Conservation (phyloP, 768 basidiomycete genomes). For the Roridomyces roridus region DNA sequence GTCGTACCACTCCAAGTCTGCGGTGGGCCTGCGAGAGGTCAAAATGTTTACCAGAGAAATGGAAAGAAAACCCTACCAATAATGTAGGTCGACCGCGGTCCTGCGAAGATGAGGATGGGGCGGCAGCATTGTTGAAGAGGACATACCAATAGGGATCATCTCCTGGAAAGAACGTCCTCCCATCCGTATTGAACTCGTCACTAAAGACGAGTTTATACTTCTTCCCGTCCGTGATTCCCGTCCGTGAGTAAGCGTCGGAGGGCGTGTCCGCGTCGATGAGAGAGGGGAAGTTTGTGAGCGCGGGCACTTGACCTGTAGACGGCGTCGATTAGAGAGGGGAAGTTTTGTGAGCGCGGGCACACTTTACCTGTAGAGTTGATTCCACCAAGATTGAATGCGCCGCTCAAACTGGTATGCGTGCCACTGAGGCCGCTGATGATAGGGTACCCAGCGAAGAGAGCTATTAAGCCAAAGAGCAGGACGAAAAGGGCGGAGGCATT, state of each 20-base stretch:
- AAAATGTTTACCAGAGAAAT: slow-evolving; percentile 2
- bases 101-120: slow-evolving; percentile 40
- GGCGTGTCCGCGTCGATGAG: slow-evolving; percentile 86
- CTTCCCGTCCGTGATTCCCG: slow-evolving; percentile 38
- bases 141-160: slow-evolving; percentile 72
- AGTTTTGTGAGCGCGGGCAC: slow-evolving; percentile 61
- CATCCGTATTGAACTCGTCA: slow-evolving; percentile 64
- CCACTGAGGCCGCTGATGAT: slow-evolving; percentile 45
- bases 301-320: slow-evolving; percentile 74
- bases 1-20: slow-evolving; percentile 86
- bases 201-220: slow-evolving; percentile 61
- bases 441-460: slow-evolving; percentile 77
- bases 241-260: slow-evolving; percentile 53
- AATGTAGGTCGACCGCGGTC: slow-evolving; percentile 89
- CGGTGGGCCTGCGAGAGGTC: slow-evolving; percentile 57
- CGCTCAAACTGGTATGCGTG: slow-evolving; percentile 8
- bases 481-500: slow-evolving; percentile 65
- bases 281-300: slow-evolving; percentile 62
- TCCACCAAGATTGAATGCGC: slow-evolving; percentile 78
- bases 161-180: slow-evolving; percentile 77
- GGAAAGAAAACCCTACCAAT: slow-evolving; percentile 65
- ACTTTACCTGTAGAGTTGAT: slow-evolving; percentile 78
- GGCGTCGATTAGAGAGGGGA: slow-evolving; percentile 76
- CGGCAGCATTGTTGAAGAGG: background rate
- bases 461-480: slow-evolving; percentile 59